Conservation (phyloP, 495 filamentous ascomycete genomes). For the Jackrogersella multiformis region DNA sequence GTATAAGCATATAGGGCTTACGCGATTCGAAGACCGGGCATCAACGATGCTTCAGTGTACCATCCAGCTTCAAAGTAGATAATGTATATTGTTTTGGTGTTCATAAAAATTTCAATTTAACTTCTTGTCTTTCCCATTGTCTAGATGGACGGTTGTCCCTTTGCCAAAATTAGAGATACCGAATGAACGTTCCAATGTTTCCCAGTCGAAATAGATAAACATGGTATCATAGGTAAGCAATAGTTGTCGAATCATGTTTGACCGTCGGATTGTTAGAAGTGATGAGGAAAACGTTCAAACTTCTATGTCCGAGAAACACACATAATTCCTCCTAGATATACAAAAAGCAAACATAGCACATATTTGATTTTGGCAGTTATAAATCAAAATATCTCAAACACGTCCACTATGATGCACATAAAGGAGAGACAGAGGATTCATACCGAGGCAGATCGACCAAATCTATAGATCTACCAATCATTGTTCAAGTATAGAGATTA, state of each 20-base stretch:
- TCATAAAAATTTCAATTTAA: too few relatives aligned
- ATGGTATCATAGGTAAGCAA: background rate
- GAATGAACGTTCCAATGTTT: background rate
- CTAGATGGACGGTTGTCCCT: too few relatives aligned
- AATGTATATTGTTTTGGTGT: too few relatives aligned
- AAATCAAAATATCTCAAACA: background rate
- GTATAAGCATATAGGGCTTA: too few relatives aligned
- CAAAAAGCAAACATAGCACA: background rate
- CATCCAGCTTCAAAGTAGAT: too few relatives aligned
- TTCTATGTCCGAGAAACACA: background rate
- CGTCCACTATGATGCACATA: background rate
- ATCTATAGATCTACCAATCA: slow-evolving; percentile 2
- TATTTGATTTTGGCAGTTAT: background rate
- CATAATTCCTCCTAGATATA: slow-evolving; percentile 2
- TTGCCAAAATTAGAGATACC: too few relatives aligned
- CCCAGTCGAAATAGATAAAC: background rate
- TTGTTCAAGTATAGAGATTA: background rate
- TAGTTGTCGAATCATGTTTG: background rate
- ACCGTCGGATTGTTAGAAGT: background rate
- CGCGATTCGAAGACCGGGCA: too few relatives aligned
- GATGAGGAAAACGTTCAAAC: background rate
- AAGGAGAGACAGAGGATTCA: background rate
- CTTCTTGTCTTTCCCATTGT: too few relatives aligned
- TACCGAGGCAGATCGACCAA: slow-evolving; percentile 1
- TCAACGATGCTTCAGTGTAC: too few relatives aligned